Evolutionary conservation across 768 basidiomycete genomes (phyloP), one percentile per base, ranked within the genome.

Genomic region (Collybiopsis confluens): DNA sequence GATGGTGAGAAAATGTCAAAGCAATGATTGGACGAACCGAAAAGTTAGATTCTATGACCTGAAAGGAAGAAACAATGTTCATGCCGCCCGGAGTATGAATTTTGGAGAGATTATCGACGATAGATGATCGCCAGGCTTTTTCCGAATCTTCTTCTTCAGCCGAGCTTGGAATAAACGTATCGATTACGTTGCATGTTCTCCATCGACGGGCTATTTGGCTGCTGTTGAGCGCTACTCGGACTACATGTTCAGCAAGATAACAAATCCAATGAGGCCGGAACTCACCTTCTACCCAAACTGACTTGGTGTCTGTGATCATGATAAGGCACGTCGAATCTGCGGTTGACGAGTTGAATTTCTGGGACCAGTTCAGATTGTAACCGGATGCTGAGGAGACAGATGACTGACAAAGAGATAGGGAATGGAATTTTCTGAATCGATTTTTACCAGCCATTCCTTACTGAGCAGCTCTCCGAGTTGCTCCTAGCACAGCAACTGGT

Each of bases 371-470:
- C 37, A 46, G 8, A 10, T 24, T 40, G n/a, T n/a, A n/a, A n/a
- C n/a, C n/a, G n/a, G n/a, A n/a, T n/a, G n/a, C n/a, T n/a, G n/a
- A n/a, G n/a, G n/a, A n/a, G 11, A 44, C 15, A 18, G 48, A 40
- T n/a, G 43, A 82, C 85, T 61, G 64, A 90, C 89, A 61, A 90
- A 70, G 58, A 91, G 78, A 68, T 90, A 90, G 30, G 88, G 83
- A 1, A 73, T 80, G 1, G 86, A 83, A 15, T 71, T 78, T 42
- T 71, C 71, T 35, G 72, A 70, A 62, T 90, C 83, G 47, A 77
- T 70, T 65, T 86, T 89, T 28, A 80, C 80, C 11, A 90, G 73
- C 89, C 89, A 91, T 66, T 90, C 87, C 64, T 83, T 86, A 53
- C 70, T 70, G 26, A 86, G 69, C 28, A 90, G 74, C 30, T 66